Base-by-base conservation (phyloP, 805 yeast species). In the Candida maesae region DNA sequence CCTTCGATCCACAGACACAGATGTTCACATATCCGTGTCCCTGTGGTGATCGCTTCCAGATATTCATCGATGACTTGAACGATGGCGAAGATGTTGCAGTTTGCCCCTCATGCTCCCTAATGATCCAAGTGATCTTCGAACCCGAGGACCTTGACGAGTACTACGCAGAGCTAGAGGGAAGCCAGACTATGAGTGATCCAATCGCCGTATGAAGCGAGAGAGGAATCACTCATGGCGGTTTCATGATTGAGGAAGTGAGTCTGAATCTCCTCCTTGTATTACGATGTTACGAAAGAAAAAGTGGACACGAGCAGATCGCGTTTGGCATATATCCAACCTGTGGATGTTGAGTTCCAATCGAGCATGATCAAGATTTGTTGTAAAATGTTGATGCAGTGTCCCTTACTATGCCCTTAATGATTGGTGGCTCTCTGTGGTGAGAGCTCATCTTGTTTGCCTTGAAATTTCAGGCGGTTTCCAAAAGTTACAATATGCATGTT, bases 51-150 rank as follows among this genome's bases (percentile, higher is more conserved):
- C 73, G 80, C 56, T 93, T 93, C 64, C 95, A 91, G 58, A 85
- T 93, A 20, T 70, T 78, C 23, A 70, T 89, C 37, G 93, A 84
- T 53, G 99, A 93, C 59, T 70, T 93, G 61, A 69, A 71, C 46
- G 96, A 89, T 52, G 99, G 97, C 8, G 95, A 87, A 53, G 89
- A 88, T 46, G 79, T 88, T 23, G 99, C 99, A 0, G 95, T 91
- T 14, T 93, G 99, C 63, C 99, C 99, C 21, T 83, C 95, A 41
- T 93, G 99, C 65, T 85, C 95, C 16, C 68, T 93, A 39, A 89
- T 88, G 95, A 89, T 89, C 28, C 82, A 84, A 59, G 95, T 93
- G 24, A 84, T 93, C 2, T 93, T 81, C 60, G 99, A 93, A 30
- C 71, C 73, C 12, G 77, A 67, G 25, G 73, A 72, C 28, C 46